Evolutionary conservation across 192 early-diverging fungal genomes (phyloP), one percentile per base, ranked within the genome.

Genomic region (Pecoramyces ruminantium): DNA sequence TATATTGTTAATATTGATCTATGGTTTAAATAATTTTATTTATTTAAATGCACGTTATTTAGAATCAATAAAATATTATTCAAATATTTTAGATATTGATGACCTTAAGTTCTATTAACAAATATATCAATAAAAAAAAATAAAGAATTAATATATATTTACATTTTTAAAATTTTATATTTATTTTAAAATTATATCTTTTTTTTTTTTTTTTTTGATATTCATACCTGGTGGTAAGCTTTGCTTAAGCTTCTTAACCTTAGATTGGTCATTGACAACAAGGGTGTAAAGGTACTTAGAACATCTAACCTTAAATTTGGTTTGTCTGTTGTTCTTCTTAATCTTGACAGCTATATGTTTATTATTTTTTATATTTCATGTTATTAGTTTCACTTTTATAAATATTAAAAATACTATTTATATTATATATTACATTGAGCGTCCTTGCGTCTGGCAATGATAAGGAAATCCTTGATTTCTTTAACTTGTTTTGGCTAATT

Each of bases 301-400:
- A 93, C 97, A 97, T 87, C 97, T 92, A 83, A 99, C 93, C 95
- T 99, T 99, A 93, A 99, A 98, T 92, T 99, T 99, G 92, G 89
- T 88, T 83, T 94, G 84, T 82, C 88, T 89, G 84, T 88, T 92
- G 90, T 92, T 96, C 93, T 96, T 96, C 95, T 98, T 98, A 87
- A 99, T 93, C 87, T 93, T 93, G 81, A 95, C 92, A 85, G 92
- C 87, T 90, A 82, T 16, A 78, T 28, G 42, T 27, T 29, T 29
- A 58, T 29, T 51, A 38, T 51, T 11, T 58, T 18, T 38, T 34
- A 30, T 29, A 9, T 42, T 28, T 80, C 5, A 18, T 29, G 27
- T 58, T 27, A 28, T 21, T 80, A 16, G 1, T 13, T n/a, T 11
- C 78, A n/a, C 9, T 77, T 29, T 67, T 28, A 51, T 38, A 77